Evolutionary conservation across 2,329 filamentous ascomycete genomes (phyloP), one percentile per base, ranked within the genome.

Genomic region (Curvularia sp.): DNA sequence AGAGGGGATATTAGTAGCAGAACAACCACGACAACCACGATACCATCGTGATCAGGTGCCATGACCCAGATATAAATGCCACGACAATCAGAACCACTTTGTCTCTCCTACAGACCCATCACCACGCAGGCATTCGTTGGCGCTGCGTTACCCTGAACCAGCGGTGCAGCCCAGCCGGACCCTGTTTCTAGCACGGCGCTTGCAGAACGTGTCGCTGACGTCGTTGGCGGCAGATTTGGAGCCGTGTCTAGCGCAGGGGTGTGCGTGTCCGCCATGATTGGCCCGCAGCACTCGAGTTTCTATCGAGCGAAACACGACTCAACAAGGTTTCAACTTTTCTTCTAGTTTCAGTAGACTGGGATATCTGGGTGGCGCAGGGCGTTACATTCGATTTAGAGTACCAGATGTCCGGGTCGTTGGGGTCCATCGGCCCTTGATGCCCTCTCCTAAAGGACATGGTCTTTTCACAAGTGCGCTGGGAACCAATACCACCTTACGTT

Each of bases 201-300:
- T 58, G 57, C 53, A 64, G 60, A 61, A 26, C 58, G 55, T 67
- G 72, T 70, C 60, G 71, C 65, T 61, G 61, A 68, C 67, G 69
- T 71, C 67, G 69, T 69, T 67, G 64, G 66, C 67, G 61, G 63
- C 56, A 49, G 57, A 46, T 49, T 65, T 60, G 61, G 49, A 6
- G 38, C 61, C 38, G 39, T 43, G 13, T 31, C 24, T 28, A 41
- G 24, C 49, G 44, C 64, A 53, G 50, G 63, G 64, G 64, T 51
- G 64, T 51, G 26, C 26, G 31, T 28, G 26, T 9, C 26, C 8
- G 6, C 35, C 57, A 55, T 70, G 68, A 73, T 74, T 75, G 71
- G 73, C 60, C 57, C 30, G 46, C 48, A 61, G 47, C 33, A 24
- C 49, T 60, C 51, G 26, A 52, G 12, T 4, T 12, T 31, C 24